Base-by-base conservation (phyloP, 2,329 filamentous ascomycete species). In the Monilinia polystroma region DNA sequence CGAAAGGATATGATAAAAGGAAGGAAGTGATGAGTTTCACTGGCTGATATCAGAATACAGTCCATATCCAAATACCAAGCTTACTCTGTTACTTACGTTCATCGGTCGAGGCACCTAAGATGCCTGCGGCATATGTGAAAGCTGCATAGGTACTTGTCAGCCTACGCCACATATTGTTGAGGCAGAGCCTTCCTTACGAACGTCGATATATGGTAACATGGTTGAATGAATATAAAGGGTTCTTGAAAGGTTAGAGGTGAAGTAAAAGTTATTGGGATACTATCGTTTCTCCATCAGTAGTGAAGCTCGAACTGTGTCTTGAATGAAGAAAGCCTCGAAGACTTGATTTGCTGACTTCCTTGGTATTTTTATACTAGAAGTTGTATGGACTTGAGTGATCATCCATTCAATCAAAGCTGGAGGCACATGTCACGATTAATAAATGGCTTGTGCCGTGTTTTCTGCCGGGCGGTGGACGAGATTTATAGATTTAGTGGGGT, bases 21-120 rank as follows among this genome's bases (percentile, higher is more conserved):
- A 98, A 96, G 8, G 91, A 92, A 76, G 88, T 89, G 74, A 97
- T 90, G 73, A 98, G 90, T 78, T 99, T 99, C 73, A 99, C 93
- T 97, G 67, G 58, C n/a, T 32, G 23, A 16, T 52, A 35, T 73
- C 65, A 72, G 65, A 32, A 62, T 64, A 54, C 20, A 67, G 29
- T 43, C 43, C 64, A 55, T 47, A 10, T 5, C 10, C n/a, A 4
- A 26, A 29, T 20, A 45, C 14, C 6, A 11, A 43, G n/a, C 29
- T 18, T 43, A 29, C 4, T 35, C 53, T 23, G 3, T 38, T 62
- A 68, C 82, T 72, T 80, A 88, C 87, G 77, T 75, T 90, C 87
- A 77, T 90, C 88, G 68, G 84, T 77, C 26, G 87, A 88, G 59
- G 87, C 85, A 53, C 88, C 88, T 41, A 88, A 81, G 32, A 82